phyloP scores from a whole-genome alignment of 208 protist species.

The Wallacemonas sp. region DNA sequence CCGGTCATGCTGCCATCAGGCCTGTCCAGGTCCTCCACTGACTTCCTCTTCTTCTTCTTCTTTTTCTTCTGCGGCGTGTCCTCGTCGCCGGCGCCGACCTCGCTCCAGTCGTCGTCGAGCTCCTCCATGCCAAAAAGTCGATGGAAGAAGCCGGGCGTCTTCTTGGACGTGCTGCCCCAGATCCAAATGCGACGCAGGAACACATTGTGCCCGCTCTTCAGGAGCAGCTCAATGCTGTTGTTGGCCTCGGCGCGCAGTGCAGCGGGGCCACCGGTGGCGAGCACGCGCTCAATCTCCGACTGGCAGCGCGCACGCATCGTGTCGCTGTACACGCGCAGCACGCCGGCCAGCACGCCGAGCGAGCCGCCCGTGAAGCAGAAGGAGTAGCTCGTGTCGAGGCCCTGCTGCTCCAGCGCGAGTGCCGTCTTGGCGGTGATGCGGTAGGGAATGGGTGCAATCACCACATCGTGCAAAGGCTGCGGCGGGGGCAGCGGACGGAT shows the following conservation, averaged over 20 bases:
- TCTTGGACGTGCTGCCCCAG: constrained; percentile 46
- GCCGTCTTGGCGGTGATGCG: constrained; percentile 23
- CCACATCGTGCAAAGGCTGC: constrained; percentile 36
- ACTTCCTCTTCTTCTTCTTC: constrained; percentile 10
- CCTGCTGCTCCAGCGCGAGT: constrained; percentile 23
- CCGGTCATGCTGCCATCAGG: neutral
- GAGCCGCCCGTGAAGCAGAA: constrained; percentile 59
- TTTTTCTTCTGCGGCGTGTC: neutral
- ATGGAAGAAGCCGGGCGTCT: constrained; percentile 12
- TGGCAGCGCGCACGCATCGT: constrained; percentile 20
- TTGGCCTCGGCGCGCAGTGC: neutral
- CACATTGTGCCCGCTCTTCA: constrained; percentile 37
- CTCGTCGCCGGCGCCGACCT: constrained; percentile 4
- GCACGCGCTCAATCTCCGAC: constrained; percentile 4
- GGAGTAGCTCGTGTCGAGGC: constrained; percentile 35
- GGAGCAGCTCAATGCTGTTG: constrained; percentile 14
- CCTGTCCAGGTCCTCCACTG: neutral
- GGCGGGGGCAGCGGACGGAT: constrained; percentile 32
- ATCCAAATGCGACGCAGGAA: constrained; percentile 53
- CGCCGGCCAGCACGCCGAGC: constrained; percentile 57
- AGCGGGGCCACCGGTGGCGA: neutral
- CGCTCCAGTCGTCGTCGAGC: neutral
- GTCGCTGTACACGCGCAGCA: constrained; percentile 48
- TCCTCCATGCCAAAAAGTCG: neutral
- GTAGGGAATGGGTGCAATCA: constrained; percentile 42